Conservation (phyloP, 2,329 filamentous ascomycete genomes). For the Lachnellula arida region DNA sequence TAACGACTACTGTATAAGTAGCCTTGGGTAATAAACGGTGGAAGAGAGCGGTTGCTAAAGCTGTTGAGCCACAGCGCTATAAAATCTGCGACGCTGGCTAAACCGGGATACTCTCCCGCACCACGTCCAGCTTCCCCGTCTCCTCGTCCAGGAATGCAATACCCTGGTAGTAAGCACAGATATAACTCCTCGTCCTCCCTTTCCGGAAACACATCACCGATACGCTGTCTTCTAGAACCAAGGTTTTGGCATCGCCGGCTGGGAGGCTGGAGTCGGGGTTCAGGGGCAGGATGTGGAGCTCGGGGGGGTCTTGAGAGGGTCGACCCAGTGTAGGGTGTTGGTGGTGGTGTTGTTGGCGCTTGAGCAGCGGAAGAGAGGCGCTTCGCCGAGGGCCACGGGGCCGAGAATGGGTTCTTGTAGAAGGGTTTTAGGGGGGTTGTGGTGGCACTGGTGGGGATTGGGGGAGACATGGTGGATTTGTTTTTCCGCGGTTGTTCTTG, state of each 20-base stretch:
- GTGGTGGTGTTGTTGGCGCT: constrained; percentile 2
- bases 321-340: constrained; percentile 21
- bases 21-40: too few species aligned
- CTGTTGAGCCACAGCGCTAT: too few species aligned
- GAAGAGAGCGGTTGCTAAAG: too few species aligned
- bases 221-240: constrained; percentile 33
- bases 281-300: constrained; percentile 34
- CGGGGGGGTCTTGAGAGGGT: constrained; percentile 21
- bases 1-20: too few species aligned
- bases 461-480: neutral
- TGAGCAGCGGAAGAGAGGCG: constrained; percentile 16
- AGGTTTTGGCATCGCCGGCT: constrained; percentile 25
- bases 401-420: neutral
- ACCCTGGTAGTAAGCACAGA: constrained; percentile 37
- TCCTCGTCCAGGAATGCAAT: constrained; percentile 35
- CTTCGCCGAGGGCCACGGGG: constrained; percentile 9
- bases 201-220: constrained; percentile 34
- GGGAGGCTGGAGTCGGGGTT: constrained; percentile 30
- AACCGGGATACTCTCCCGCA: too few species aligned
- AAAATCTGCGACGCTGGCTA: too few species aligned
- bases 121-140: constrained; percentile 33
- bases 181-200: constrained; percentile 34
- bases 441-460: neutral
- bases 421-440: neutral
- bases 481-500: too few species aligned